A percentile compares a stretch with the other conserved stretches of the same genome.
phyloP scores from a whole-genome alignment of 495 filamentous ascomycete species.

The Talaromyces stipitatus region DNA sequence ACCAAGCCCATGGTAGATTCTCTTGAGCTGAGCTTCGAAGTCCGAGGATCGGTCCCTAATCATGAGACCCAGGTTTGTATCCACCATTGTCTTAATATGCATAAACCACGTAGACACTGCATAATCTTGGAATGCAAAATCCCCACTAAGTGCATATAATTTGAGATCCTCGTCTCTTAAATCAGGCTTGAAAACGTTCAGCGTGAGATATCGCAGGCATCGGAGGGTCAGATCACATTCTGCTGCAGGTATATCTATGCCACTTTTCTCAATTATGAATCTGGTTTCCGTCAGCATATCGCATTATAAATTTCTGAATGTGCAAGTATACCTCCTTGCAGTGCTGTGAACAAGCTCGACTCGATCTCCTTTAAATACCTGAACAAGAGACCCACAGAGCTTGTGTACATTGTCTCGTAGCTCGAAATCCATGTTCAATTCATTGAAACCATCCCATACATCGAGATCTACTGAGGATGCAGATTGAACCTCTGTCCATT shows the following conservation, averaged over 20 bases:
- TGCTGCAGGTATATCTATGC: slow-evolving; percentile 19
- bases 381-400: slow-evolving; percentile 38
- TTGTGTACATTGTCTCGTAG: slow-evolving; percentile 25
- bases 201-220: slow-evolving; percentile 30
- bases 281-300: slow-evolving; percentile 6
- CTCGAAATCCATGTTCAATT: slow-evolving; percentile 10
- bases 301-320: not conserved
- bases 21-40: not conserved
- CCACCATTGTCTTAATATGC: slow-evolving; percentile 19
- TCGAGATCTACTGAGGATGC: slow-evolving; percentile 25
- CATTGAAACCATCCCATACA: not conserved
- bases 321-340: slow-evolving; percentile 28
- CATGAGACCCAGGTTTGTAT: not conserved
- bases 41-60: not conserved
- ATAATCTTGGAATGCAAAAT: slow-evolving; percentile 30
- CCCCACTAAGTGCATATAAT: slow-evolving; percentile 13
- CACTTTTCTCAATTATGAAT: slow-evolving; percentile 12
- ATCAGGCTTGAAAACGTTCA: slow-evolving; percentile 19
- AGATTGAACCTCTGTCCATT: slow-evolving; percentile 39
- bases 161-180: slow-evolving; percentile 11
- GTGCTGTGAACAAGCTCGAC: slow-evolving; percentile 37
- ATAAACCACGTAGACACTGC: slow-evolving; percentile 28
- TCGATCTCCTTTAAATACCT: slow-evolving; percentile 21
- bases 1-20: slow-evolving; percentile 10
- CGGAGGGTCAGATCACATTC: slow-evolving; percentile 25